phyloP scores from a whole-genome alignment of 805 yeast genomes.

The Kodamaea jinghongensis region DNA sequence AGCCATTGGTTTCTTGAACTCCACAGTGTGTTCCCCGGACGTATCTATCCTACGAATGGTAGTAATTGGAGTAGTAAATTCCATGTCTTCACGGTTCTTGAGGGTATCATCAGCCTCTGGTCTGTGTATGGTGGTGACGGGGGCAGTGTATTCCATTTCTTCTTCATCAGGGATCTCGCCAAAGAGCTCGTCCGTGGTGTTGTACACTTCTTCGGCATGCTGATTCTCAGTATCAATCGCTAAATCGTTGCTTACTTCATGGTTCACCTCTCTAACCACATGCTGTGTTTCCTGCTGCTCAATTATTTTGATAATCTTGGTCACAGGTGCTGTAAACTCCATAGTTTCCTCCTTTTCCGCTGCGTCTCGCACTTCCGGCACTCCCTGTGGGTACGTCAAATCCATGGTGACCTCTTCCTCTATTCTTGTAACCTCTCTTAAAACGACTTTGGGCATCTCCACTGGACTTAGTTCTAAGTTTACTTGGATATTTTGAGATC shows the following conservation, averaged over 20 bases:
- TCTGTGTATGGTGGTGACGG: slow-evolving; percentile 1
- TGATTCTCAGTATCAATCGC: no score
- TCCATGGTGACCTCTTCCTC: slow-evolving; percentile 17
- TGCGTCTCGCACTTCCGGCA: neutral
- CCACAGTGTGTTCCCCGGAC: slow-evolving; percentile 3
- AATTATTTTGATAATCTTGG: no score
- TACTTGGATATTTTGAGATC: slow-evolving; percentile 7
- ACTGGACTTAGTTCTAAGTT: slow-evolving; percentile 6
- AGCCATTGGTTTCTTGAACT: neutral
- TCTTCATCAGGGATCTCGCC: neutral
- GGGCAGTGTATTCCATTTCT: slow-evolving; percentile 9
- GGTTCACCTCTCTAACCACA: no score
- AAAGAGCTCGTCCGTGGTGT: neutral
- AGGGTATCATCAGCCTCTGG: neutral
- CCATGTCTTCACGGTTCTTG: slow-evolving; percentile 17
- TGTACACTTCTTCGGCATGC: neutral
- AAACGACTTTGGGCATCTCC: slow-evolving; percentile 3
- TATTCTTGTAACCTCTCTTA: slow-evolving; percentile 4
- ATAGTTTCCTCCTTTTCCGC: slow-evolving; percentile 7
- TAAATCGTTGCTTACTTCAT: neutral
- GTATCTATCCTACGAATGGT: neutral
- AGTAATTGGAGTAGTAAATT: slow-evolving; percentile 20
- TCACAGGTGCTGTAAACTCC: slow-evolving; percentile 11
- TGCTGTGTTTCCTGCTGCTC: no score
- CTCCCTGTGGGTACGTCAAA: slow-evolving; percentile 7